A percentile compares a stretch with the other conserved stretches of the same genome.
phyloP scores from a whole-genome alignment of 768 basidiomycete species.

The Cystofilobasidium capitatum region DNA sequence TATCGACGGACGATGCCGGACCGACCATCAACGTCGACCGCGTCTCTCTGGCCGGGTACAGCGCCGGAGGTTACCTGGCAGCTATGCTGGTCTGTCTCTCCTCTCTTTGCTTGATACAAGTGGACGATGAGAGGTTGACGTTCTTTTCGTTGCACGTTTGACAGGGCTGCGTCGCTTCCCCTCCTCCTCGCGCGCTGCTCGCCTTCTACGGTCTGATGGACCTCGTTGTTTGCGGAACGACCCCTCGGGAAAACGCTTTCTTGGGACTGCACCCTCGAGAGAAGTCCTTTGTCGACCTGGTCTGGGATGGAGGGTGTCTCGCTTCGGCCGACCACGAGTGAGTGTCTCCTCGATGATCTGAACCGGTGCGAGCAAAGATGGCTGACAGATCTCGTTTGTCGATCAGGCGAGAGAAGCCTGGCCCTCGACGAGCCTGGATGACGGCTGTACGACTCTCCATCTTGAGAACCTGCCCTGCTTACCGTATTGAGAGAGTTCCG shows the following conservation, averaged over 20 bases:
- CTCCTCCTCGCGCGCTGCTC: not conserved
- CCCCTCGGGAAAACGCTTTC: not conserved
- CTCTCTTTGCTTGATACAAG: not conserved
- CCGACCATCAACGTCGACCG: not conserved
- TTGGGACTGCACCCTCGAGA: not conserved
- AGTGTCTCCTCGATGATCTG: not conserved
- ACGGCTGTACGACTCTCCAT: not conserved
- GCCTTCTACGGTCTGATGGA: constrained; percentile 1
- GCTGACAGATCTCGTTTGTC: too few species aligned
- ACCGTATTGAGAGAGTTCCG: not conserved
- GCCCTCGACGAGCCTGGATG: not conserved
- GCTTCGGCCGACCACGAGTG: constrained; percentile 2
- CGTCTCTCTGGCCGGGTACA: constrained; percentile 1
- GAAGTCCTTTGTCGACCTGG: not conserved
- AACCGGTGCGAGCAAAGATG: not conserved
- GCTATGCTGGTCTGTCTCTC: not conserved
- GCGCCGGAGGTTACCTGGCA: constrained; percentile 4
- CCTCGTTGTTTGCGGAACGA: not conserved
- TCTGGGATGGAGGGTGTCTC: not conserved
- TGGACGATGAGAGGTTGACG: not conserved
- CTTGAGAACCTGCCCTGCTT: not conserved
- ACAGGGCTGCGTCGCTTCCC: not conserved
- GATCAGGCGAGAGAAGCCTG: not conserved
- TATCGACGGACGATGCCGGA: not conserved
- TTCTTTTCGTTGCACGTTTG: too few species aligned